Percentiles rank a stretch among this genome's conserved stretches.
Evolutionary conservation across 2,329 filamentous ascomycete species (phyloP).

Genomic region (Biscogniauxia mediterranea): DNA sequence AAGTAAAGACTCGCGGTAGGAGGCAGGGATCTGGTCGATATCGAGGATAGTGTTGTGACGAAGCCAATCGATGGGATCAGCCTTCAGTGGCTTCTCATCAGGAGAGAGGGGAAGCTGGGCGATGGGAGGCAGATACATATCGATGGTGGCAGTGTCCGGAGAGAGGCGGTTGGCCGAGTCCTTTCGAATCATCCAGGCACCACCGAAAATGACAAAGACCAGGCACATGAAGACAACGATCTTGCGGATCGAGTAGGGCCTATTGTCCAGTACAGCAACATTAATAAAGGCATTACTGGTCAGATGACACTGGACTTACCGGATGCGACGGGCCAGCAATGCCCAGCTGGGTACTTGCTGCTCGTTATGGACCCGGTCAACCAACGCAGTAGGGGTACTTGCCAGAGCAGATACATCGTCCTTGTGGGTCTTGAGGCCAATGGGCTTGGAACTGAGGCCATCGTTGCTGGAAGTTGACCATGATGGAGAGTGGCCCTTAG

Average conservation of each 20-base stretch:
- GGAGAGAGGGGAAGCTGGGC: slow-evolving; percentile 17
- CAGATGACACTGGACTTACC: slow-evolving; percentile 18
- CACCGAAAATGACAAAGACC: slow-evolving; percentile 19
- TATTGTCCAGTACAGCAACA: slow-evolving; percentile 19
- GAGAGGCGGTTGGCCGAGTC: slow-evolving; percentile 13
- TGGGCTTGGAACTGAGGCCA: slow-evolving; percentile 9
- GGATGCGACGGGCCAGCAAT: slow-evolving; percentile 21
- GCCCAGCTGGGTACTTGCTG: slow-evolving; percentile 15
- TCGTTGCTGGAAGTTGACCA: slow-evolving; percentile 23
- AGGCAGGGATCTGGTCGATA: slow-evolving; percentile 14
- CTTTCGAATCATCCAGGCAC: slow-evolving; percentile 22
- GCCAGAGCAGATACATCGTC: slow-evolving; percentile 8
- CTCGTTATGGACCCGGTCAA: slow-evolving; percentile 15
- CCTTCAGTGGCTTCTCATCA: neutral
- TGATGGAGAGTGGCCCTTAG: slow-evolving; percentile 6
- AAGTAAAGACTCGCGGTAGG: slow-evolving; percentile 17
- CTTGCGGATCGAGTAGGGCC: slow-evolving; percentile 25
- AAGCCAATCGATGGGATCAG: slow-evolving; percentile 28
- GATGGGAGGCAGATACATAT: slow-evolving; percentile 26
- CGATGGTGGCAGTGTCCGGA: slow-evolving; percentile 13
- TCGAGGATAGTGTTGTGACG: slow-evolving; percentile 26
- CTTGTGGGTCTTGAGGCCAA: slow-evolving; percentile 9
- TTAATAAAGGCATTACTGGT: slow-evolving; percentile 23
- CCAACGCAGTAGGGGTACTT: slow-evolving; percentile 11
- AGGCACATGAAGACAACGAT: slow-evolving; percentile 19